A percentile compares a stretch with the other conserved stretches of the same genome.
phyloP scores from a whole-genome alignment of 73 alveolate genomes.

The Effrenium voratum region DNA sequence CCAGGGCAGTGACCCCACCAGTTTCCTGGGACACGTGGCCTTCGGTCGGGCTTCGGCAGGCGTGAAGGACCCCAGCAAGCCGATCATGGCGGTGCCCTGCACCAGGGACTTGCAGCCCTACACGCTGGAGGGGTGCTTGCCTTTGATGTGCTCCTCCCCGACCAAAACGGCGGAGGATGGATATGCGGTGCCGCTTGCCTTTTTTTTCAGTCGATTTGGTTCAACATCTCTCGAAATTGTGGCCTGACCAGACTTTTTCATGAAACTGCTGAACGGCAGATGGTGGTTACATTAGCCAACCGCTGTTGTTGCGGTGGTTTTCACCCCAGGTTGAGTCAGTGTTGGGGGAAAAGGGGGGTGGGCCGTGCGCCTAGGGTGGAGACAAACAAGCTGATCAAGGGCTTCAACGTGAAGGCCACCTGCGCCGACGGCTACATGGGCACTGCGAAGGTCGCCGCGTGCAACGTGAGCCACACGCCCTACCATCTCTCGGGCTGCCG shows the following conservation, averaged over 20 bases:
- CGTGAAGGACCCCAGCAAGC: no score
- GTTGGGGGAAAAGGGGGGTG: no score
- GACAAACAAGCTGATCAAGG: slow-evolving; percentile 2
- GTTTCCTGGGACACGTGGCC: no score
- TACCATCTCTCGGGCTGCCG: slow-evolving; percentile 1
- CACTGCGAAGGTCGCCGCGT: neutral
- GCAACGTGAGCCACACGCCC: neutral
- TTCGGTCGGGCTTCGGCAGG: no score
- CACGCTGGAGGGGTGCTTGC: slow-evolving; percentile 35
- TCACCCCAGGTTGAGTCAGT: neutral
- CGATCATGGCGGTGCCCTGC: slow-evolving; percentile 33
- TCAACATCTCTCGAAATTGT: no score
- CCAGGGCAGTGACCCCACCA: no score
- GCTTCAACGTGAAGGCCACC: slow-evolving; percentile 32
- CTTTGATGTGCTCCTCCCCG: slow-evolving; percentile 1
- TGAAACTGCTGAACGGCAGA: no score
- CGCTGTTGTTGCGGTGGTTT: no score
- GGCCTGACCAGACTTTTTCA: no score
- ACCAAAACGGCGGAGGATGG: neutral
- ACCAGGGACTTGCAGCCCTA: neutral
- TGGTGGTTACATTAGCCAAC: no score
- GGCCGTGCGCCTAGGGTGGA: slow-evolving; percentile 33
- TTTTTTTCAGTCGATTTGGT: no score
- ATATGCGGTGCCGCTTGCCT: slow-evolving; percentile 12
- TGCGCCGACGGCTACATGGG: slow-evolving; percentile 55